Evolutionary conservation across 495 filamentous ascomycete genomes (phyloP).

Genomic region (Oleoguttula mirabilis): DNA sequence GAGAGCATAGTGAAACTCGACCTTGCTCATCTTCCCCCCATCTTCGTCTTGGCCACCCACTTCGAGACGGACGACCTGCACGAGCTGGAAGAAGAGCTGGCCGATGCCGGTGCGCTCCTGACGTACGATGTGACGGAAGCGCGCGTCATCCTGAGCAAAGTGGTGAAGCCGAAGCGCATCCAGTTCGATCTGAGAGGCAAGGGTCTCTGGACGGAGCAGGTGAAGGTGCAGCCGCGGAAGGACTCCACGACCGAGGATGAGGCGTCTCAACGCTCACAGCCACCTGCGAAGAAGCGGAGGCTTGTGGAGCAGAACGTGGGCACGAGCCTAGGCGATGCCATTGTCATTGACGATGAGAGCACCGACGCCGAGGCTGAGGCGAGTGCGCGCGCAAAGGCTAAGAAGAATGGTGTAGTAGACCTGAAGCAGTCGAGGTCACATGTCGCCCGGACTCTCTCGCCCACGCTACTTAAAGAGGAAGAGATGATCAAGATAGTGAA

Average conservation of each 20-base stretch:
- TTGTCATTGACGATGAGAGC: slow-evolving; percentile 29
- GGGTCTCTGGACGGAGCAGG: slow-evolving; percentile 49
- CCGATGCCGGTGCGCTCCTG: slow-evolving; percentile 39
- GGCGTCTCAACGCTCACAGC: background rate
- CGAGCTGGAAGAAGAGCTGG: slow-evolving; percentile 50
- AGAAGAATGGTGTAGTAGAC: too few species aligned
- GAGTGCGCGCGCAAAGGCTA: too few species aligned
- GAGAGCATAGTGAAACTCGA: slow-evolving; percentile 3
- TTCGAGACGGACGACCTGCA: slow-evolving; percentile 50
- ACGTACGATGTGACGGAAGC: slow-evolving; percentile 67
- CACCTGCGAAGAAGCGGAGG: slow-evolving; percentile 12
- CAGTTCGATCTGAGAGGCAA: slow-evolving; percentile 62
- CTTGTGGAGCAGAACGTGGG: background rate
- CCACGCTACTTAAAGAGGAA: too few species aligned
- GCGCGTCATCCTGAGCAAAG: slow-evolving; percentile 57
- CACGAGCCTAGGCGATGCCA: slow-evolving; percentile 3
- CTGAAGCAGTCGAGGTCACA: too few species aligned
- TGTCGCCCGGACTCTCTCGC: too few species aligned
- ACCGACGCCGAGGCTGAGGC: slow-evolving; percentile 29
- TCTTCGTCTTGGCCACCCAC: slow-evolving; percentile 64
- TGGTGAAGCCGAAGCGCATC: slow-evolving; percentile 56
- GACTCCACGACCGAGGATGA: slow-evolving; percentile 2
- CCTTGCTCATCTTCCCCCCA: slow-evolving; percentile 46
- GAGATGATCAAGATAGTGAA: slow-evolving; percentile 55
- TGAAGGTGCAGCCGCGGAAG: slow-evolving; percentile 15